Evolutionary conservation across 352 stramenopile genomes (phyloP), one percentile per base, ranked within the genome.

Genomic region (Phytopythium ostracodes): DNA sequence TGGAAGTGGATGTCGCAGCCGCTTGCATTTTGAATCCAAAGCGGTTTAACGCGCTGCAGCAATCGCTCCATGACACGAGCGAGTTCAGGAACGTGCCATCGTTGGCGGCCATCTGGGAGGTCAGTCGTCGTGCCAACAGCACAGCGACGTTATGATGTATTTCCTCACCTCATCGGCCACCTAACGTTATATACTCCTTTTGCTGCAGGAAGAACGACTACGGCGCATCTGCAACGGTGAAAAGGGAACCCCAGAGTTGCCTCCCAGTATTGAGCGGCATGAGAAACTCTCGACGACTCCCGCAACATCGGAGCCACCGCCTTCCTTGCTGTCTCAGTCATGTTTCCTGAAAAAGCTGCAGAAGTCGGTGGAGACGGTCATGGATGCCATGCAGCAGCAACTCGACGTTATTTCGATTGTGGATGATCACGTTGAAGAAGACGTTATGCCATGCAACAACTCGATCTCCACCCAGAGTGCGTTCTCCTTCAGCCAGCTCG

Each of bases 261-360:
- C 76, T n/a, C 65, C 84, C 9, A 92, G 75, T 56, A 65, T 91
- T 10, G 57, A 85, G 22, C 78, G 85, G 24, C 72, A 83, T 12
- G 53, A 47, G 15, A 63, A 63, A 29, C 12, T n/a, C n/a, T 36
- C 65, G 1, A 63, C 66, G 31, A 73, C 58, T 36, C 64, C 61
- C 20, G 71, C 73, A 1, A 69, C 81, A 20, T 71, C 73, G 11
- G 63, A 73, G n/a, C 72, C 72, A 8, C 47, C 75, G 24, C 79
- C 78, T 8, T 81, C 80, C 33, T 57, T 90, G 27, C 58, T 96
- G 15, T 94, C 87, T 2, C 87, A 96, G 52, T 94, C 87, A 17
- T 87, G 87, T 74, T 96, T 93, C 47, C 70, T 76, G 7, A 71
- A 89, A n/a, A 89, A 88, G 42, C 89, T 94, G 75, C 72, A 85